phyloP scores from a whole-genome alignment of 495 filamentous ascomycete species.

The Penicillium soppii region DNA sequence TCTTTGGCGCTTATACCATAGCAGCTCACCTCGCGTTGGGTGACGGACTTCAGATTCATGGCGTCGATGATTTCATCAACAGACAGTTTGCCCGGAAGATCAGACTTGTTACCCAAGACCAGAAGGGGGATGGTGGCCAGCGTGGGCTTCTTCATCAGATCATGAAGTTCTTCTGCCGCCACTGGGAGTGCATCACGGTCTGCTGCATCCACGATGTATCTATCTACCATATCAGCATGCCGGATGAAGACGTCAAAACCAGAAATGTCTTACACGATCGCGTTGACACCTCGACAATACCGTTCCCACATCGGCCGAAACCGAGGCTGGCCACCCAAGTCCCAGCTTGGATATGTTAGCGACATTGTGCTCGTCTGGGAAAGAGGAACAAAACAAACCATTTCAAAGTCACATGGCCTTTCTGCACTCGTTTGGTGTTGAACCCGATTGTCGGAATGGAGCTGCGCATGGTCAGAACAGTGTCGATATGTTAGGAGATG shows the following conservation, averaged over 20 bases:
- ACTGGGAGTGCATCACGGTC: constrained; percentile 78
- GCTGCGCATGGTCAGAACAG: constrained; percentile 55
- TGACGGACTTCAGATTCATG: constrained; percentile 85
- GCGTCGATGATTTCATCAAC: constrained; percentile 95
- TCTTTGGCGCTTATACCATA: constrained; percentile 99
- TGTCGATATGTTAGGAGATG: constrained; percentile 3
- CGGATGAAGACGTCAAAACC: not conserved
- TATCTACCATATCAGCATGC: constrained; percentile 29
- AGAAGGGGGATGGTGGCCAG: constrained; percentile 89
- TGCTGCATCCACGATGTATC: constrained; percentile 93
- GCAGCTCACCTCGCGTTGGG: constrained; percentile 93
- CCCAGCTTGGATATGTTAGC: constrained; percentile 64
- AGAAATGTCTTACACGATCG: constrained; percentile 71
- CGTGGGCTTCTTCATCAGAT: constrained; percentile 78
- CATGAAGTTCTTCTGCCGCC: constrained; percentile 88
- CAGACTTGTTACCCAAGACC: constrained; percentile 98
- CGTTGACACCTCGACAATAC: constrained; percentile 96
- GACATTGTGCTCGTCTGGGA: not conserved
- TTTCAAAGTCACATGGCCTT: constrained; percentile 97
- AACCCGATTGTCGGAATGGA: constrained; percentile 98
- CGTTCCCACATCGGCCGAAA: constrained; percentile 99
- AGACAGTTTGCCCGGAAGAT: constrained; percentile 79
- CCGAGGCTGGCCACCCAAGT: constrained; percentile 93
- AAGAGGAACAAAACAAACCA: constrained; percentile 56
- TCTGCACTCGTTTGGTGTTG: constrained; percentile 98